These are phyloP conservation scores for Carpinus viminea DNA, from an alignment of 306 rosid genomes.

Conservation along the genomic window DNA sequence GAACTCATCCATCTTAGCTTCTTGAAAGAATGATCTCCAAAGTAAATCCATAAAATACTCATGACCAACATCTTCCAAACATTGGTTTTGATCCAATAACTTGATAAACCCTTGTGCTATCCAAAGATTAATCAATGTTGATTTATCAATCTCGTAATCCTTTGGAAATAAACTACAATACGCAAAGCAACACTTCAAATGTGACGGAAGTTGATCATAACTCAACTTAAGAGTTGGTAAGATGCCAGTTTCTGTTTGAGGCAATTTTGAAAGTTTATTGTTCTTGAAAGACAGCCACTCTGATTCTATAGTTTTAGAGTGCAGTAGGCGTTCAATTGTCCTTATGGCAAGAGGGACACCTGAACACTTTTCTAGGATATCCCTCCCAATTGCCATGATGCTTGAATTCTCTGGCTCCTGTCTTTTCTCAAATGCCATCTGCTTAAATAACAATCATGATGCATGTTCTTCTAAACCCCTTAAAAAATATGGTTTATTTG, in stretches of 20 bases:
- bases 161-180: slow-evolving; percentile 46
- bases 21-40: slow-evolving; percentile 38
- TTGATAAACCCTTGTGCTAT: slow-evolving; percentile 44
- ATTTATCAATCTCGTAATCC: slow-evolving; percentile 19
- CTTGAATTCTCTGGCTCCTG: not conserved
- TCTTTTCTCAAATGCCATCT: too few relatives aligned
- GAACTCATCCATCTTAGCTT: not conserved
- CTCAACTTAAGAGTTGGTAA: slow-evolving; percentile 20
- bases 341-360: slow-evolving; percentile 31
- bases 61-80: slow-evolving; percentile 40
- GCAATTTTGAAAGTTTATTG: slow-evolving; percentile 28
- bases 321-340: slow-evolving; percentile 29
- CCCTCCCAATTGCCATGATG: slow-evolving; percentile 16
- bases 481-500: slow-evolving; percentile 9
- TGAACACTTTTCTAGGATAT: slow-evolving; percentile 24
- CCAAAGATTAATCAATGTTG: slow-evolving; percentile 38
- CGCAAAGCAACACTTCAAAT: slow-evolving; percentile 38
- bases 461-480: slow-evolving; percentile 17
- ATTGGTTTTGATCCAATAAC: not conserved
- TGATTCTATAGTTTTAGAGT: slow-evolving; percentile 22
- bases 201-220: slow-evolving; percentile 26
- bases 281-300: slow-evolving; percentile 42
- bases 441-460: slow-evolving; percentile 4
- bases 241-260: slow-evolving; percentile 22
- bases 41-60: slow-evolving; percentile 34